These are phyloP conservation scores for Lathyrus oleraceus DNA, from an alignment of 306 rosid genomes.

Conservation along the genomic window DNA sequence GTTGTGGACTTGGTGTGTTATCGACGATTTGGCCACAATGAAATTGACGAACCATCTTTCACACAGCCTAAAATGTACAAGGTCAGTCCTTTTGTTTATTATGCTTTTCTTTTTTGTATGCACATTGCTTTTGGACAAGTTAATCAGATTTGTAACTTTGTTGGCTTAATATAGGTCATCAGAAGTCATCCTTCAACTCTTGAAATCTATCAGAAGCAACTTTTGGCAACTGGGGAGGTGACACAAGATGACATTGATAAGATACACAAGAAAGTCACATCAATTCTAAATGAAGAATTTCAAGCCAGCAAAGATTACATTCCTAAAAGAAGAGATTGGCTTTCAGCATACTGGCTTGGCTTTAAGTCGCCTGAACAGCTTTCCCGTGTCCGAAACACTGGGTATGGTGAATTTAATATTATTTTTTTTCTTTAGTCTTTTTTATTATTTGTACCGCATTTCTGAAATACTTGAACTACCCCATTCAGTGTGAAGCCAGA, in stretches of 20 bases:
- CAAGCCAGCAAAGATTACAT: slow-evolving; percentile 86
- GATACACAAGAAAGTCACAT: slow-evolving; percentile 68
- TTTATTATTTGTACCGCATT: slow-evolving; percentile 1
- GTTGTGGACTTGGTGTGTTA: slow-evolving; percentile 95
- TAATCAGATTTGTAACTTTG: slow-evolving; percentile 30
- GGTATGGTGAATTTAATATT: slow-evolving; percentile 51
- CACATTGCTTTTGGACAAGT: slow-evolving; percentile 25
- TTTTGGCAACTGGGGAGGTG: slow-evolving; percentile 75
- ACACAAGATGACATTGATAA: slow-evolving; percentile 61
- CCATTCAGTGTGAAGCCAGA: slow-evolving; percentile 81
- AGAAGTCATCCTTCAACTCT: slow-evolving; percentile 84
- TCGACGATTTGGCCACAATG: slow-evolving; percentile 95
- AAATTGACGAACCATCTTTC: slow-evolving; percentile 96
- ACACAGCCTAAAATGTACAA: slow-evolving; percentile 97
- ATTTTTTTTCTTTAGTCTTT: slow-evolving; percentile 15
- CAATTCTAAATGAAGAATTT: slow-evolving; percentile 87
- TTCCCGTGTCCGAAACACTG: slow-evolving; percentile 91
- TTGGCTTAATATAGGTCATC: slow-evolving; percentile 57
- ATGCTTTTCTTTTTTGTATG: slow-evolving; percentile 21
- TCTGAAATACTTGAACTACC: slow-evolving; percentile 31
- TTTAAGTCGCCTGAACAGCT: slow-evolving; percentile 95
- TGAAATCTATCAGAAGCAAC: slow-evolving; percentile 79
- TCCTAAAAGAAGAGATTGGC: slow-evolving; percentile 95
- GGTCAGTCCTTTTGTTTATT: slow-evolving; percentile 52
- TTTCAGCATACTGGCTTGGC: slow-evolving; percentile 93